Evolutionary conservation across 192 early-diverging fungal species (phyloP), one percentile per base, ranked within the genome.

Genomic region (Podila clonocystis): DNA sequence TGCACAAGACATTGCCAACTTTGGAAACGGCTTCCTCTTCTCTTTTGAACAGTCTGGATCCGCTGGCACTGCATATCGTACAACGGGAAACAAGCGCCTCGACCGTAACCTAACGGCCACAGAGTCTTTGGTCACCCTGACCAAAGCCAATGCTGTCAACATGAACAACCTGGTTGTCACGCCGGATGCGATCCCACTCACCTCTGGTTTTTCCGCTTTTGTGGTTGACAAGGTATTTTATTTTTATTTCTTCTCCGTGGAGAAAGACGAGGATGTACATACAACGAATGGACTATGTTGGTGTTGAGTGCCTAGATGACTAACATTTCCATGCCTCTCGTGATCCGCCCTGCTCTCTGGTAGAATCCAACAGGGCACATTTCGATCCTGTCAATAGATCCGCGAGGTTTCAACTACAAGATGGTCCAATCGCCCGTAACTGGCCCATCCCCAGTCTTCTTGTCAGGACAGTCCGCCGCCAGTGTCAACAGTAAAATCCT

Each of bases 401-500:
- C 77, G 0, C 65, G 77, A 20, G 50, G 65, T 22, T 48, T 70
- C 2, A 29, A 65, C 1, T 61, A 33, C 28, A 64, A 19, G 28
- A 55, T 80, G 2, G 48, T 52, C 4, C 60, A 38, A 9, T 50
- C 71, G 11, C 28, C 62, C 3, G 67, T 68, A 33, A 63, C 17
- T 19, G 49, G 60, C 6, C 28, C 48, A 3, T 41, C 62, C 1
- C 77, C 77, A 0, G 34, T 58, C 17, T 80, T 80, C 15, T 57
- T 73, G 3, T 8, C 60, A 15, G 28, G 29, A 9, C 77, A 80
- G 57, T 72, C 77, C 15, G 49, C 67, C 61, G 55, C 77, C 36
- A 69, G 61, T 60, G 66, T 80, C 48, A 73, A 69, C 48, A 73
- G 77, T 62, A 73, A 73, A 58, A 73, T 80, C 33, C 59, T 80